Evolutionary conservation across 306 rosid species (phyloP).

Genomic region (Prunus dulcis): DNA sequence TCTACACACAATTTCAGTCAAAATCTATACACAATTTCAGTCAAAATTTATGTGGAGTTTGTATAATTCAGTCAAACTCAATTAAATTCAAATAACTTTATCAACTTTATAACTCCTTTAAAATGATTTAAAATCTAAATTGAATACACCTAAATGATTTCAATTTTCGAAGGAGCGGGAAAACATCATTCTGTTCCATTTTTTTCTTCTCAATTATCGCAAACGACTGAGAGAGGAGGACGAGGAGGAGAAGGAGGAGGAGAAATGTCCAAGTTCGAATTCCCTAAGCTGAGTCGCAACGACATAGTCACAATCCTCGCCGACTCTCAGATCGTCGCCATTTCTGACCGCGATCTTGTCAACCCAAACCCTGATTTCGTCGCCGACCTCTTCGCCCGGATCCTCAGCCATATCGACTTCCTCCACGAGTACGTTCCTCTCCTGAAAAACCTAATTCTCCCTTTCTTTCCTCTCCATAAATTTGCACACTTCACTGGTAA

Average conservation of each 20-base stretch:
- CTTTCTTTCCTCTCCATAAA: neutral
- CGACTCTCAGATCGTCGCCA: slow-evolving; percentile 46
- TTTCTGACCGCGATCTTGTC: slow-evolving; percentile 55
- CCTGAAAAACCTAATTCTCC: neutral
- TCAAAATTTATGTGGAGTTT: too few relatives aligned
- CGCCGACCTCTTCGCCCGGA: slow-evolving; percentile 52
- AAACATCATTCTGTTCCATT: too few relatives aligned
- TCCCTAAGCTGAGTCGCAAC: slow-evolving; percentile 47
- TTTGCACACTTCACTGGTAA: neutral
- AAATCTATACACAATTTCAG: too few relatives aligned
- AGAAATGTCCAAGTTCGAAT: slow-evolving; percentile 61
- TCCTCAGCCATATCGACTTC: slow-evolving; percentile 52
- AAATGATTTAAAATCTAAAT: too few relatives aligned
- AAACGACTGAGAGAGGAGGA: neutral
- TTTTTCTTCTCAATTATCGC: too few relatives aligned
- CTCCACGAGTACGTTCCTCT: slow-evolving; percentile 37
- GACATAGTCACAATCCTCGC: slow-evolving; percentile 41
- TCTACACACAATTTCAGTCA: too few relatives aligned
- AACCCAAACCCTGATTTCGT: slow-evolving; percentile 49
- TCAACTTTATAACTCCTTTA: too few relatives aligned
- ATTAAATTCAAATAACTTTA: too few relatives aligned
- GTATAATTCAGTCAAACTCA: too few relatives aligned
- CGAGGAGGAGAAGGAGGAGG: neutral
- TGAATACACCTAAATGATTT: too few relatives aligned
- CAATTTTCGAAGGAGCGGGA: too few relatives aligned